Evolutionary conservation across 306 rosid genomes (phyloP).

Genomic region (Leucaena leucocephala): DNA sequence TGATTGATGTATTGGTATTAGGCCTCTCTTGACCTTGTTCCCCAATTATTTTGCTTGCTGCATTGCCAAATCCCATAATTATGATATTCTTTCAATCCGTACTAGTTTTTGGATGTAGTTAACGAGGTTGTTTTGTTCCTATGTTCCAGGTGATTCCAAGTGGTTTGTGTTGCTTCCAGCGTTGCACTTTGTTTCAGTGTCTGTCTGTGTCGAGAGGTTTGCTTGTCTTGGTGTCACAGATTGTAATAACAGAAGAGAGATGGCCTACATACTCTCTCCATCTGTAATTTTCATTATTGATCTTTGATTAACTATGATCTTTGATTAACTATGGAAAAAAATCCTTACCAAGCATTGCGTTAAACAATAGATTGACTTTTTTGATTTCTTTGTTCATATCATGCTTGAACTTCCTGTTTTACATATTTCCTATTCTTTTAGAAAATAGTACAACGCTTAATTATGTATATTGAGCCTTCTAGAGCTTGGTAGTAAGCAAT

Average conservation of each 20-base stretch:
- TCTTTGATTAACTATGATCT: slow-evolving; percentile 13
- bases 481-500: background rate
- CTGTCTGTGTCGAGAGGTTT: slow-evolving; percentile 17
- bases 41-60: background rate
- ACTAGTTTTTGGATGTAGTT: slow-evolving; percentile 3
- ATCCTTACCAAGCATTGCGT: slow-evolving; percentile 20
- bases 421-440: background rate
- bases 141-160: slow-evolving; percentile 60
- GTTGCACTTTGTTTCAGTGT: slow-evolving; percentile 24
- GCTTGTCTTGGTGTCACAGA: slow-evolving; percentile 33
- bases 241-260: slow-evolving; percentile 55
- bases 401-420: background rate
- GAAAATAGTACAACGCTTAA: background rate
- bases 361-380: slow-evolving; percentile 18
- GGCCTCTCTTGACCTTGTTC: background rate
- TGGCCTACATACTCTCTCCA: slow-evolving; percentile 29
- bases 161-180: slow-evolving; percentile 27
- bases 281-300: slow-evolving; percentile 22
- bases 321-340: slow-evolving; percentile 4
- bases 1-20: background rate
- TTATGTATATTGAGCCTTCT: background rate
- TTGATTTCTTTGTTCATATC: slow-evolving; percentile 1
- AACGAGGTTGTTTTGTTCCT: background rate
- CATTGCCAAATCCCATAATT: background rate
- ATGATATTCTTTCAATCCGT: background rate